A percentile compares a stretch with the other conserved stretches of the same genome.
Conservation (phyloP, 371 early-diverging fungal species). For the Mucor circinelloides region DNA sequence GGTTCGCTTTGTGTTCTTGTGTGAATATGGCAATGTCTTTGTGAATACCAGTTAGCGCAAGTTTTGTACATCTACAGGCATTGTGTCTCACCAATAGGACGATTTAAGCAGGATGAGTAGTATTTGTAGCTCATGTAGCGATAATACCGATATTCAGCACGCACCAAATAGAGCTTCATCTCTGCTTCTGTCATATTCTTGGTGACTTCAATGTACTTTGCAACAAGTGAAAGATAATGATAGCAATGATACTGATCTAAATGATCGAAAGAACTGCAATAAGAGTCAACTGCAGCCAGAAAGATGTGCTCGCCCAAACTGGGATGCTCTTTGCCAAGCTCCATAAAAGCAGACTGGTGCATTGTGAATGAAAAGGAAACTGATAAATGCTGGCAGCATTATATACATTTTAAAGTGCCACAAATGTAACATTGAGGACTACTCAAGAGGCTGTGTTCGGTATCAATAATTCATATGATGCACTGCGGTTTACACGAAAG, state of each 20-base stretch:
- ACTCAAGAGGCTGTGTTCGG: background rate
- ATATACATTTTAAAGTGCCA: background rate
- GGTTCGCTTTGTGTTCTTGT: background rate
- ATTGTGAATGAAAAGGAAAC: background rate
- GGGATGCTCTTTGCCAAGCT: background rate
- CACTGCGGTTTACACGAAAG: background rate
- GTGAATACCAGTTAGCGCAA: background rate
- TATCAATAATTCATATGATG: background rate
- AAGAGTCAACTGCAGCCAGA: background rate
- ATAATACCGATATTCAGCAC: background rate
- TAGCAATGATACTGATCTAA: background rate
- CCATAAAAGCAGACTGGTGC: background rate
- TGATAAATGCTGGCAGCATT: background rate
- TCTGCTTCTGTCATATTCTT: background rate
- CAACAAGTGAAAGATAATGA: background rate
- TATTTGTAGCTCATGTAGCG: background rate
- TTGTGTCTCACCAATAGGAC: background rate
- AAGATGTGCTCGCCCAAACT: background rate
- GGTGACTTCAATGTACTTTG: background rate
- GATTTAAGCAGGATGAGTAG: background rate
- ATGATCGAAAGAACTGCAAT: background rate
- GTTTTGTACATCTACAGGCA: background rate
- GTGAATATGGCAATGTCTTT: background rate
- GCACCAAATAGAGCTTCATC: background rate
- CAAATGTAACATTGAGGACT: background rate